Evolutionary conservation across 2,329 filamentous ascomycete species (phyloP), one percentile per base, ranked within the genome.

Genomic region (Alternaria burnsii): DNA sequence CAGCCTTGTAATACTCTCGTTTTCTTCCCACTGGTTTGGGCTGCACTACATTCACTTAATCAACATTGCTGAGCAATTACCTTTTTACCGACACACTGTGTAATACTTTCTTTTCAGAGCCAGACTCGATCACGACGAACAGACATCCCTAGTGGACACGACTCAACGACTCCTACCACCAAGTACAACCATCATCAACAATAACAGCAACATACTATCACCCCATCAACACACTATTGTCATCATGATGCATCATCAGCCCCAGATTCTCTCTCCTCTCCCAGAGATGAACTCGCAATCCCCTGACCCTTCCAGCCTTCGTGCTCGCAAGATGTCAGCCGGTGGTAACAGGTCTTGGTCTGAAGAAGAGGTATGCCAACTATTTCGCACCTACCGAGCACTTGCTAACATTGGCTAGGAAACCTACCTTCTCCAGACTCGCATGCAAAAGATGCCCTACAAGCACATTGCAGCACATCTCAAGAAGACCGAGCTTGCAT

Each of bases 401-500:
- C 22, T 11, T 10, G 14, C 68, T 77, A 52, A 76, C 70, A 58
- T 11, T n/a, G 36, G 48, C 63, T 65, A 94, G 91, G 92, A 95
- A 81, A 86, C 89, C 59, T 95, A 94, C 78, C 88, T 95, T 55
- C 86, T 95, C 62, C 91, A 93, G 79, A 94, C 91, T 62, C 90
- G 92, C 59, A 87, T 92, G 72, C 91, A 94, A 73, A 94, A 94
- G 81, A 93, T 94, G 88, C 92, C 92, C 0, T 95, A 95, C 81
- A 95, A 94, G 84, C 91, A 94, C 77, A 95, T 95, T 75, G 92
- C 92, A 59, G 87, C 89, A 60, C 90, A 94, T 71, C 82, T 95
- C 69, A 92, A 93, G 81, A 96, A 95, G 84, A 95, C 92, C 0
- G 92, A 95, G 81, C 84, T 95, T 61, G 92, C 92, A 48, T 96